Evolutionary conservation across 306 rosid genomes (phyloP), one percentile per base, ranked within the genome.

Genomic region (Rosa lucieae): DNA sequence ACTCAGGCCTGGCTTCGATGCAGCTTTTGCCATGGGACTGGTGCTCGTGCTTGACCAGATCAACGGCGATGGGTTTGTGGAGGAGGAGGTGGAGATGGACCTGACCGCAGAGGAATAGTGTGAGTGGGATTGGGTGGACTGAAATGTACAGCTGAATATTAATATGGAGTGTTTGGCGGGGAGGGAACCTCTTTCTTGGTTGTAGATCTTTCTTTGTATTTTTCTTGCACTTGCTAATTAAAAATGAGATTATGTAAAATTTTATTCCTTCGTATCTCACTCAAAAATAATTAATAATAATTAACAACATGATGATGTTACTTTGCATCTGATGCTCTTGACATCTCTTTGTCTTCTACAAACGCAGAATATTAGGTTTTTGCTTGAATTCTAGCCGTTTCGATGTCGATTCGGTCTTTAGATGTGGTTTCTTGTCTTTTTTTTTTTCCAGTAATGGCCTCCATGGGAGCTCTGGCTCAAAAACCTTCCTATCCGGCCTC

Each of bases 1-100:
- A 52, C 72, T 95, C n/a, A 89, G 87, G 83, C 90, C 94, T 5
- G 98, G 92, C 8, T 92, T 95, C 43, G 99, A 95, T 81, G 96
- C 80, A 3, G 92, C 98, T 5, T 91, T 95, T 18, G 93, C 94
- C 42, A 95, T 95, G 99, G 98, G 94, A 15, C 78, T 95, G 80
- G 92, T 95, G 11, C 87, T 95, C 20, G 91, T 88, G 3, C 90
- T 95, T 46, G 97, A 95, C 89, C 97, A 91, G 86, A 92, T 91
- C 80, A 84, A 82, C 86, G 97, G 92, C 65, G 89, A 89, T 8
- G 82, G 67, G 88, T 55, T 7, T 47, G 80, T 76, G 2, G 81
- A 83, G 23, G 82, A 56, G 1, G 86, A 63, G 39, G 66, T 32
- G 15, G 72, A 82, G n/a, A 88, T 88, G 82, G 86, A 81, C 37